Evolutionary conservation across 1,284 basidiomycete genomes (phyloP), one percentile per base, ranked within the genome.

Genomic region (Puccinia polysora): DNA sequence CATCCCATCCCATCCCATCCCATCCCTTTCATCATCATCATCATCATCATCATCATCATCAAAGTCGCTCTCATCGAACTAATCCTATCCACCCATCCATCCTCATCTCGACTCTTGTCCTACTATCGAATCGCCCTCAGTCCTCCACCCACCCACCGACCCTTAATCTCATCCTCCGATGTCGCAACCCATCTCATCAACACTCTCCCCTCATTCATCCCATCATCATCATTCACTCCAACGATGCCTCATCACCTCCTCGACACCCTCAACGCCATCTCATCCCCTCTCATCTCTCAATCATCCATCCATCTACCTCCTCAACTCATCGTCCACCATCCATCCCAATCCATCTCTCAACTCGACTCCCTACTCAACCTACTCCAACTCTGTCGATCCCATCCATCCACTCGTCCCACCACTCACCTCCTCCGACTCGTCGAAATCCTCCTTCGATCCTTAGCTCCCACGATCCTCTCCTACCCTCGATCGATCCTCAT

Each of bases 281-380:
- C 43, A 63, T 63, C 25, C 3, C 25, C n/a, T n/a, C 28, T 58
- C 20, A 55, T 10, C 32, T 10, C 18, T 28, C 20, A 32, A n/a
- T 2, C 3, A 52, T 15, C 5, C 43, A 36, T n/a, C n/a, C 49
- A 23, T 28, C 12, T 23, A 55, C 52, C 4, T 15, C 34, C n/a
- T 18, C 28, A 7, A 7, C 25, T 52, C 28, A 20, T 47, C 36
- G 34, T 28, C 36, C n/a, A n/a, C n/a, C n/a, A n/a, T 49, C 36
- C 7, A 69, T 69, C 40, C 12, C 20, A n/a, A 23, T 58, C 15
- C 65, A 47, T n/a, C 34, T 50, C 43, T 69, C 18, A 55, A 59
- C 38, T 56, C 53, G 15, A 20, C n/a, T n/a, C n/a, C n/a, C n/a
- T n/a, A n/a, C n/a, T n/a, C n/a, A n/a, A n/a, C n/a, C n/a, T n/a